These are phyloP conservation scores for Pyrenophora graminea DNA, from an alignment of 2,329 filamentous ascomycete genomes.

Conservation along the genomic window DNA sequence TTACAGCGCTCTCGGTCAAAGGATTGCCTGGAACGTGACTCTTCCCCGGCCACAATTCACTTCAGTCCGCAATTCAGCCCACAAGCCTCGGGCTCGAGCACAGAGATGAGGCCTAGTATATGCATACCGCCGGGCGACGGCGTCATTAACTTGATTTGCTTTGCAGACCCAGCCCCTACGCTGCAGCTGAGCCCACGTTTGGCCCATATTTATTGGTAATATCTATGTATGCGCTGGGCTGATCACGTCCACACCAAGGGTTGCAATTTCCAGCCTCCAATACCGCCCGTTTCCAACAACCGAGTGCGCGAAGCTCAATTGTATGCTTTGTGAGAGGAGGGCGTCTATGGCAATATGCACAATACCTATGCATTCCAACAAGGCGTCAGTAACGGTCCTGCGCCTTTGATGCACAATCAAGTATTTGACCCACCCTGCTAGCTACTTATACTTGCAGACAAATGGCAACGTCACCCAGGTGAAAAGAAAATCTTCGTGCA, in stretches of 20 bases:
- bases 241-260: constrained; percentile 15
- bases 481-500: constrained; percentile 34
- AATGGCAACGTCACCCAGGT: constrained; percentile 29
- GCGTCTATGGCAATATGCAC: neutral
- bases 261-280: constrained; percentile 13
- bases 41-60: constrained; percentile 3
- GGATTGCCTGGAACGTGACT: neutral
- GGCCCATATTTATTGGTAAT: constrained; percentile 30
- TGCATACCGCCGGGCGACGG: constrained; percentile 36
- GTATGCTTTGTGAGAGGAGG: neutral
- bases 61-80: constrained; percentile 19
- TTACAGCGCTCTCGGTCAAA: neutral
- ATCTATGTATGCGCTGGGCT: constrained; percentile 29
- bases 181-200: constrained; percentile 31
- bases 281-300: neutral
- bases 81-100: constrained; percentile 36
- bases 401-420: neutral
- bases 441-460: constrained; percentile 6
- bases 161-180: constrained; percentile 42
- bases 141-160: constrained; percentile 32
- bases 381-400: neutral
- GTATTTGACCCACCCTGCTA: constrained; percentile 4
- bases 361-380: neutral
- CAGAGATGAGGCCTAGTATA: constrained; percentile 29
- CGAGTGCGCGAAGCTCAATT: neutral